Base-by-base conservation (phyloP, 805 yeast species). In the Brettanomyces sp. region DNA sequence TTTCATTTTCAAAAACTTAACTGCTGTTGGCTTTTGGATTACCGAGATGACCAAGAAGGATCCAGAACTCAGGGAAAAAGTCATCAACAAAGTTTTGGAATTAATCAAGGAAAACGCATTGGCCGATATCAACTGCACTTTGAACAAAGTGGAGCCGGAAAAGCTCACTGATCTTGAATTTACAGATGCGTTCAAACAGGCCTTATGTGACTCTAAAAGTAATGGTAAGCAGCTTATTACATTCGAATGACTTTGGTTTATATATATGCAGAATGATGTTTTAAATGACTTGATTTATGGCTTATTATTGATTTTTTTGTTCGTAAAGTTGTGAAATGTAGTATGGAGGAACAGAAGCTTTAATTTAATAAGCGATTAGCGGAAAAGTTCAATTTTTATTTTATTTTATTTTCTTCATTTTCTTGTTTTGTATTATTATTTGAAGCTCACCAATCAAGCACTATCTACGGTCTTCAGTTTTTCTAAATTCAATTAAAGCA, bases 11-110 rank as follows among this genome's bases (percentile, higher is more conserved):
- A 93, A 91, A 65, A 85, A 90, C 58, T 65, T 93, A 46, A 80
- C 84, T 5, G 80, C 89, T 45, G 76, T 80, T 28, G 99, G 99
- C 0, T 93, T 85, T 68, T 93, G 99, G 99, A 80, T 89, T 47
- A 85, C 96, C 11, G 79, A 70, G 39, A 79, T 79, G 68, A 70
- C 77, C 43, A 72, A 74, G 48, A 63, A 67, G 45, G 65, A 83
- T 54, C 91, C 93, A 3, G 70, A 72, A 32, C 69, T 72, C 33
- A 84, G 84, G 60, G 68, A 70, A 37, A 66, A 68, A 3, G 74
- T 82, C n/a, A 69, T 85, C 30, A 51, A 66, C 6, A 76, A 70
- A 33, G 68, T 88, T 38, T 67, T 83, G 39, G 67, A 76, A 41
- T 65, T 83, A 52, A 82, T 81, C 62, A 68, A 79, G 44, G 57